Evolutionary conservation across 2,329 filamentous ascomycete species (phyloP), one percentile per base, ranked within the genome.

Genomic region (Pyrenochaeta sp.): DNA sequence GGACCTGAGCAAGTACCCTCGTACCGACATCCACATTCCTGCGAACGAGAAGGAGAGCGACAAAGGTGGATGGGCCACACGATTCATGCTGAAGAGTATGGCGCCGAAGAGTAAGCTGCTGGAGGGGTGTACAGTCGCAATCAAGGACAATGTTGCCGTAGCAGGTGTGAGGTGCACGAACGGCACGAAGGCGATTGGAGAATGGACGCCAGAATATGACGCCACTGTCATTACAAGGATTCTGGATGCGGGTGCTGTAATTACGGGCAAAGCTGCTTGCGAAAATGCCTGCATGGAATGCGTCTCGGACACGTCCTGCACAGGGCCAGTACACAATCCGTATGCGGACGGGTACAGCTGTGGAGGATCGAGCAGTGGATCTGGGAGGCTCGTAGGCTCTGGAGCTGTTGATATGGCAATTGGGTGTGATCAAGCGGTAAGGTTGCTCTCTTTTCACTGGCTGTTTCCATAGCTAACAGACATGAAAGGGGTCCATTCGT

Each of bases 71-170:
- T 84, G 82, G 82, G 81, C 81, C 81, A 83, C 60, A 79, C 75
- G 33, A 82, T 82, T 40, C 68, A 77, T 3, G 82, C 84, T 37
- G 68, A 68, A 39, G 79, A 71, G 57, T 45, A 63, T 39, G n/a
- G n/a, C n/a, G 29, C 58, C 2, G 51, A 47, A 23, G 68, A 61
- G 9, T 43, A 44, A 3, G 6, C 63, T 3, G 27, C 68, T 3
- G 56, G 37, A 21, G 80, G 78, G 0, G 84, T 81, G 44, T n/a
- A 79, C 76, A 0, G 62, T 84, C 2, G 82, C 80, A 51, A 55
- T 85, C 12, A 85, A 85, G 61, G 83, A 86, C 57, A 83, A 82
- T 27, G 80, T 85, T 32, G 79, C 81, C 3, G 82, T 85, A 1
- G 82, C 82, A 1, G 80, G 78, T 0, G 80, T 86, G 1, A 82